These are phyloP conservation scores for Lagerstroemia speciosa DNA, from an alignment of 345 rosid species.

Conservation along the genomic window DNA sequence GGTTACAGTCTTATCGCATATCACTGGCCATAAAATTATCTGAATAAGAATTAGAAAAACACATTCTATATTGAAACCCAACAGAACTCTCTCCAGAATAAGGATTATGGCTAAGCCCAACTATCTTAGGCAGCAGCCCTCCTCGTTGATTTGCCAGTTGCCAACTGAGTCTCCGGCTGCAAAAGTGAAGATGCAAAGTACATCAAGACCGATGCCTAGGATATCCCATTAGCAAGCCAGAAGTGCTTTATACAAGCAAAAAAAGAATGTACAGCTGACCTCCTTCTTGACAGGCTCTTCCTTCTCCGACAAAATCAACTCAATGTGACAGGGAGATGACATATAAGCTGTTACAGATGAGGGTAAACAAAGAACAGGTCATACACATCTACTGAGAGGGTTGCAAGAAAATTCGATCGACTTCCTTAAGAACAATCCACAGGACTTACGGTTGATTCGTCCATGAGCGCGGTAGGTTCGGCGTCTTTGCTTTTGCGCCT, in stretches of 20 bases:
- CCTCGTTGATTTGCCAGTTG: conserved; percentile 64
- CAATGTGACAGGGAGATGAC: conserved; percentile 97
- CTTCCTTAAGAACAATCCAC: not conserved
- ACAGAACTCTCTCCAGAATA: conserved; percentile 14
- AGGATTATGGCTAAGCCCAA: not conserved
- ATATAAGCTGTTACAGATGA: conserved; percentile 56
- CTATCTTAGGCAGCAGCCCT: conserved; percentile 23
- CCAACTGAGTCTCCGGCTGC: conserved; percentile 87
- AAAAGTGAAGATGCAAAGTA: not conserved
- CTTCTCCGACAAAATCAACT: conserved; percentile 78
- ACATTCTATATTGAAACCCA: not conserved
- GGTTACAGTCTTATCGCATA: too few species aligned
- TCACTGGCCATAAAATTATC: too few species aligned
- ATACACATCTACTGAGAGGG: not conserved
- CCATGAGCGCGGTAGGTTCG: conserved; percentile 98
- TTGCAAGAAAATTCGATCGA: not conserved
- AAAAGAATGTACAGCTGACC: conserved; percentile 29
- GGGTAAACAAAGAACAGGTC: not conserved
- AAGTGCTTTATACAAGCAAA: not conserved
- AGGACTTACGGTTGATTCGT: conserved; percentile 81
- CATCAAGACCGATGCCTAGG: not conserved
- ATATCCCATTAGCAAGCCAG: not conserved
- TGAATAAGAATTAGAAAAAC: too few species aligned
- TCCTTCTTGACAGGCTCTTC: conserved; percentile 93
- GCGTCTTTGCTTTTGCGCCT: conserved; percentile 91